A percentile compares a stretch with the other conserved stretches of the same genome.
Conservation (phyloP, 352 stramenopile genomes). For the Pythium volutum region DNA sequence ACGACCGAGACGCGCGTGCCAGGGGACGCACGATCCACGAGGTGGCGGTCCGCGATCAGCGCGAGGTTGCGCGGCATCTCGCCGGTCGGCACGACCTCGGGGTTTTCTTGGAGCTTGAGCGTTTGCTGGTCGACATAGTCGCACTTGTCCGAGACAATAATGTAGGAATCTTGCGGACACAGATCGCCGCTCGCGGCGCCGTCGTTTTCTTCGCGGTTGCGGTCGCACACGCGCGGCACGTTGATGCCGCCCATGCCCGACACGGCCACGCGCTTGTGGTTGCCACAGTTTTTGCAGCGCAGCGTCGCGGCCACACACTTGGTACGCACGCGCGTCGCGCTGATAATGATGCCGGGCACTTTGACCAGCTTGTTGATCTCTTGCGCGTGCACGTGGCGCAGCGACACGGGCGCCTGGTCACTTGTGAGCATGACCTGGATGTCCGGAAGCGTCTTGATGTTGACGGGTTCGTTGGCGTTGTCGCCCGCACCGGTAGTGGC, state of each 20-base stretch:
- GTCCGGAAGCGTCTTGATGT: conserved; percentile 49
- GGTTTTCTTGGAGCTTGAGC: conserved; percentile 97
- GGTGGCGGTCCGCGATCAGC: conserved; percentile 92
- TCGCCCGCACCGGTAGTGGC: not conserved
- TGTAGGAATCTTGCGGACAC: conserved; percentile 91
- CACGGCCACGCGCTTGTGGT: conserved; percentile 64
- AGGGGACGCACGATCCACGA: conserved; percentile 94
- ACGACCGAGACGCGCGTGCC: conserved; percentile 96
- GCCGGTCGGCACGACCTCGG: conserved; percentile 96
- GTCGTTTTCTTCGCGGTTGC: conserved; percentile 42
- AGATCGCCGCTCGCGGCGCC: conserved; percentile 37
- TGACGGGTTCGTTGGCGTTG: conserved; percentile 24
- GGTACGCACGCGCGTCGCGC: conserved; percentile 89
- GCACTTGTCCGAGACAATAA: conserved; percentile 92
- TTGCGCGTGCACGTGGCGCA: conserved; percentile 84
- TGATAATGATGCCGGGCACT: conserved; percentile 97
- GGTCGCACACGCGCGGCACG: conserved; percentile 85
- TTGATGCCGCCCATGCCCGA: conserved; percentile 66
- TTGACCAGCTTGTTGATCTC: conserved; percentile 91
- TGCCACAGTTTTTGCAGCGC: conserved; percentile 87
- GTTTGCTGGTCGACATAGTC: conserved; percentile 98
- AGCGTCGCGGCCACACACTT: conserved; percentile 91
- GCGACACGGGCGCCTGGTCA: conserved; percentile 59
- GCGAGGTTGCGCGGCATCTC: conserved; percentile 98
- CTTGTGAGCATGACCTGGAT: conserved; percentile 84